phyloP scores from a whole-genome alignment of 2,329 filamentous ascomycete species.

The Penicillium frequentans region DNA sequence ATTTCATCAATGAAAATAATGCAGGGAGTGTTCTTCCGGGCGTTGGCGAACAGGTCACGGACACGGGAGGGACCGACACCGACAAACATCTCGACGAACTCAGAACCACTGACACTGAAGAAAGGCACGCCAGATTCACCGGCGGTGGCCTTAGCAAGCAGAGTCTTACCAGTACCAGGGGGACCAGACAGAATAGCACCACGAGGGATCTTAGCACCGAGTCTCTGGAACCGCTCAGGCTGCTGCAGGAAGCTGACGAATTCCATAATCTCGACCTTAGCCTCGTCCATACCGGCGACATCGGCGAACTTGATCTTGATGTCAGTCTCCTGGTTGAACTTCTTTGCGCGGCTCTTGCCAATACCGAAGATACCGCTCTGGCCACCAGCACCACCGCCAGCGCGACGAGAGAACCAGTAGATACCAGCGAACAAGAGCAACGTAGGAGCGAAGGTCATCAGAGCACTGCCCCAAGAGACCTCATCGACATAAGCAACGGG shows the following conservation, averaged over 20 bases:
- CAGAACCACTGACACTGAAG: slow-evolving; percentile 96
- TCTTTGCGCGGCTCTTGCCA: slow-evolving; percentile 91
- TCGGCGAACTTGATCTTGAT: slow-evolving; percentile 97
- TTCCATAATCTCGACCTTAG: slow-evolving; percentile 98
- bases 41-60: slow-evolving; percentile 89
- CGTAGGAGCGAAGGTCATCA: slow-evolving; percentile 84
- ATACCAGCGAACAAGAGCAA: slow-evolving; percentile 81
- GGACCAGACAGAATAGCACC: slow-evolving; percentile 97
- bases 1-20: slow-evolving; percentile 99
- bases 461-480: slow-evolving; percentile 67
- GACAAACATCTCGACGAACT: slow-evolving; percentile 99
- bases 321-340: slow-evolving; percentile 95
- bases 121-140: slow-evolving; percentile 97
- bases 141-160: slow-evolving; percentile 94
- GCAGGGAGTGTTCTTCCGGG: slow-evolving; percentile 92
- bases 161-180: slow-evolving; percentile 95
- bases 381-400: slow-evolving; percentile 64
- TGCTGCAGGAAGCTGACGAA: slow-evolving; percentile 97
- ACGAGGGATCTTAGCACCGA: slow-evolving; percentile 96
- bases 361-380: slow-evolving; percentile 88
- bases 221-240: slow-evolving; percentile 85
- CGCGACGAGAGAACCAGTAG: slow-evolving; percentile 75
- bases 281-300: slow-evolving; percentile 97
- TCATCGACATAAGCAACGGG: slow-evolving; percentile 85
- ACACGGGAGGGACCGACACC: slow-evolving; percentile 96